Conservation (phyloP, 768 basidiomycete species). For the Leccinum disarticulatum region DNA sequence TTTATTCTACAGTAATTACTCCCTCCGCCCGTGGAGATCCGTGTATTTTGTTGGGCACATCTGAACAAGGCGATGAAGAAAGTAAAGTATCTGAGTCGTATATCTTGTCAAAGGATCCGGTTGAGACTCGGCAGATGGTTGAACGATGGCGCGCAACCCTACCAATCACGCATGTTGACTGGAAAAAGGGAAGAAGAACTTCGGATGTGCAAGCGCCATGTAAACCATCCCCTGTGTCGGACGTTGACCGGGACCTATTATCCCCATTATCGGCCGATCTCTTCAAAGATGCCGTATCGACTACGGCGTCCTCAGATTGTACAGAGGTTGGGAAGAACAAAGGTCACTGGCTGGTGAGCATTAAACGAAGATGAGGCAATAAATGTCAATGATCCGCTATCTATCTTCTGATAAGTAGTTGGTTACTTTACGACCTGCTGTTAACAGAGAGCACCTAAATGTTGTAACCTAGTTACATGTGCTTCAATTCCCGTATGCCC, state of each 20-base stretch:
- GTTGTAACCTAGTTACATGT: background rate
- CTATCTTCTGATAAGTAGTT: background rate
- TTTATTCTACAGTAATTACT: conserved; percentile 19
- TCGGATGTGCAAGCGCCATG: conserved; percentile 5
- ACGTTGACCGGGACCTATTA: conserved; percentile 10
- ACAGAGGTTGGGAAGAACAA: conserved; percentile 32
- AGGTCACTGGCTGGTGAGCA: conserved; percentile 34
- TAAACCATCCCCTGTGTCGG: conserved; percentile 1
- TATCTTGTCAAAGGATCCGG: conserved; percentile 23
- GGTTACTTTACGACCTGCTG: background rate
- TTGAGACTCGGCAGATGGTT: conserved; percentile 29
- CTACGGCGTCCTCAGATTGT: conserved; percentile 31
- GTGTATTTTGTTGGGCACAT: conserved; percentile 13
- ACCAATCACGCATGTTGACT: conserved; percentile 13
- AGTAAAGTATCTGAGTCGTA: conserved; percentile 12
- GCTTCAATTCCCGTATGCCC: conserved; percentile 1
- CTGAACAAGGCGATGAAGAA: conserved; percentile 23
- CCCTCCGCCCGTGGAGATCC: conserved; percentile 22
- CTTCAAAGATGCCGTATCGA: conserved; percentile 26
- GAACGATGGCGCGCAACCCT: conserved; percentile 33
- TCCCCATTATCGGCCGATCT: conserved; percentile 25
- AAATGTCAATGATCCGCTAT: background rate
- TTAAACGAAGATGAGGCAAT: conserved; percentile 19
- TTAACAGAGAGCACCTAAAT: background rate
- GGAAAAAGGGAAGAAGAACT: conserved; percentile 14